Evolutionary conservation across 23 red algal genomes (phyloP).

Genomic region (Gracilaria vermiculophylla): DNA sequence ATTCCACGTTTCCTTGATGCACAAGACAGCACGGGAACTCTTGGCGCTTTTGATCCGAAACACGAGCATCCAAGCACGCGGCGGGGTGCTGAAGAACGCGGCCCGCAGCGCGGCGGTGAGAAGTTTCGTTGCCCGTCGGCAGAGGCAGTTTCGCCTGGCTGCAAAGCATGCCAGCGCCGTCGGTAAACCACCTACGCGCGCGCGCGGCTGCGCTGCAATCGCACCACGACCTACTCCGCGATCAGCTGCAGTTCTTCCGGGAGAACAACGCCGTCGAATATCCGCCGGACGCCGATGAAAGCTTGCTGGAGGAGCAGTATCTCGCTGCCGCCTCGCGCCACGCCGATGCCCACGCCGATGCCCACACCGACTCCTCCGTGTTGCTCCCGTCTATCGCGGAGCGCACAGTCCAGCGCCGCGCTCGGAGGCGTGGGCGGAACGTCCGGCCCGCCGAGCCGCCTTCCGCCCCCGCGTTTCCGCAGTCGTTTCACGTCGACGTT

Average conservation of each 20-base stretch:
- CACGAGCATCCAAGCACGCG: no score
- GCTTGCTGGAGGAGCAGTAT: neutral
- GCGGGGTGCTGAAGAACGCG: no score
- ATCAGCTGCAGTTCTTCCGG: constrained; percentile 4
- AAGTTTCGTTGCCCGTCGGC: no score
- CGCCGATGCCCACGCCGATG: neutral
- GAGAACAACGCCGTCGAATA: neutral
- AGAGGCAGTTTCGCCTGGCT: no score
- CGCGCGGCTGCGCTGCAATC: neutral
- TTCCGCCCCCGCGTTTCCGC: neutral
- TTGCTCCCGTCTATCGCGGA: constrained; percentile 23
- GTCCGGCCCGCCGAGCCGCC: neutral
- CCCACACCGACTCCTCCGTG: neutral
- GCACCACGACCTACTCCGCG: neutral
- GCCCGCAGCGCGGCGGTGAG: no score
- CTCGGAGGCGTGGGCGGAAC: neutral
- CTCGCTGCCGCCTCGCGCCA: constrained; percentile 11
- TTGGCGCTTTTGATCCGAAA: no score
- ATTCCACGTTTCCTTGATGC: no score
- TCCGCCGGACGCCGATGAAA: neutral
- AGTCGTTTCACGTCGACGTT: neutral
- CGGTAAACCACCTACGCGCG: neutral
- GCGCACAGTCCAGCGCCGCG: neutral
- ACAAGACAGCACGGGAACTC: no score
- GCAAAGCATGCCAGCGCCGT: constrained; percentile 21